phyloP scores from a whole-genome alignment of 202 grass and related monocot species.

The Tripidium arundinaceum region DNA sequence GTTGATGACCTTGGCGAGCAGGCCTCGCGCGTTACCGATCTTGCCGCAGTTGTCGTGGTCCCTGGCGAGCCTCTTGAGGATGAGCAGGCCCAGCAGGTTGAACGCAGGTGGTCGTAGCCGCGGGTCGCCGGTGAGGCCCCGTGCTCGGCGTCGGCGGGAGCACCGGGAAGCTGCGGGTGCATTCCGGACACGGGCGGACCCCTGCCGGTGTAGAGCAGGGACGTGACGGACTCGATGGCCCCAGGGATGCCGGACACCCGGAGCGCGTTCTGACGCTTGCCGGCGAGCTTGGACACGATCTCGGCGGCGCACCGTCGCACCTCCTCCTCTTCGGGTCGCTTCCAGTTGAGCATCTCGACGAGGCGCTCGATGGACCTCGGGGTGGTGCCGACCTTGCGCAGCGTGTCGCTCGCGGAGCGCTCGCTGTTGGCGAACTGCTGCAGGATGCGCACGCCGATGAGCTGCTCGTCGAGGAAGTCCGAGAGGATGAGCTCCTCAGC shows the following conservation, averaged over 20 bases:
- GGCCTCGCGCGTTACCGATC: background rate
- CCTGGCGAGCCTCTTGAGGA: constrained; percentile 3
- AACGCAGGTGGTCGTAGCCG: constrained; percentile 2
- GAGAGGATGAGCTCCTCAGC: constrained; percentile 6
- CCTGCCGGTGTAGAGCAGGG: constrained; percentile 6
- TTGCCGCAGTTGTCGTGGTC: constrained; percentile 19
- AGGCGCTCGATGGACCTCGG: background rate
- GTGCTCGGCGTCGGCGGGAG: background rate
- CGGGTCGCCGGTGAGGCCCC: background rate
- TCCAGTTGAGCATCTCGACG: constrained; percentile 23
- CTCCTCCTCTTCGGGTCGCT: background rate
- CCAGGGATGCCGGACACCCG: background rate
- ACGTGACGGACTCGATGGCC: constrained; percentile 6
- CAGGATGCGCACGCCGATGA: constrained; percentile 22
- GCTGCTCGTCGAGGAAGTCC: constrained; percentile 19
- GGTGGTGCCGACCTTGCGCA: background rate
- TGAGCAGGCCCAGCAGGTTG: background rate
- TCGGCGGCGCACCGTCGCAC: background rate
- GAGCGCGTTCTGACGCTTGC: constrained; percentile 13
- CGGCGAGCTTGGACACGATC: constrained; percentile 4
- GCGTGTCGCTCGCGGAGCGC: background rate
- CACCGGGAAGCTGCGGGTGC: background rate
- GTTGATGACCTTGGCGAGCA: constrained; percentile 6
- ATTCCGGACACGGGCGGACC: background rate
- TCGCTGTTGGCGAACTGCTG: background rate